A percentile compares a stretch with the other conserved stretches of the same genome.
Evolutionary conservation across 208 protist species (phyloP).

Genomic region (Acanthamoeba castellanii): DNA sequence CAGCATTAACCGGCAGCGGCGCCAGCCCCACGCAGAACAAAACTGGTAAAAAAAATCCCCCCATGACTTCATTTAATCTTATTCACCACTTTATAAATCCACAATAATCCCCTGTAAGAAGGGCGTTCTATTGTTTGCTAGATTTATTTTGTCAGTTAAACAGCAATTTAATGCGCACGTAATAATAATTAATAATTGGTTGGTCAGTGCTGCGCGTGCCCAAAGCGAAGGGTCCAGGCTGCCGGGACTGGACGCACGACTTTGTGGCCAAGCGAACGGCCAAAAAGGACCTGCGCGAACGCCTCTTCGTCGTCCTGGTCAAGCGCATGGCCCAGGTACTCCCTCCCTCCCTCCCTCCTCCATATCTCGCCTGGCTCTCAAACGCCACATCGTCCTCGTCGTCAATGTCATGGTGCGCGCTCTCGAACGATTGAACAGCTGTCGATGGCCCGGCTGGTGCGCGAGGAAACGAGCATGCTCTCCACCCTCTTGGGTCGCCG

Average conservation of each 20-base stretch:
- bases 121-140: too few relatives aligned
- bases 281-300: slow-evolving; percentile 59
- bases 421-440: background rate
- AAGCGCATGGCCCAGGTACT: slow-evolving; percentile 59
- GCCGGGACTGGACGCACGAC: background rate
- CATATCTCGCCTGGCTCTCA: background rate
- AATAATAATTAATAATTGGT: too few relatives aligned
- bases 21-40: too few relatives aligned
- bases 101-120: too few relatives aligned
- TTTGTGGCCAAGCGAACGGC: slow-evolving; percentile 12
- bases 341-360: background rate
- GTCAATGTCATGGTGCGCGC: too few relatives aligned
- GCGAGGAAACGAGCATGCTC: slow-evolving; percentile 28
- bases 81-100: too few relatives aligned
- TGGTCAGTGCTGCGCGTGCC: background rate
- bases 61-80: too few relatives aligned
- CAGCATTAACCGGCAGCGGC: too few relatives aligned
- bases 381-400: too few relatives aligned
- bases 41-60: too few relatives aligned
- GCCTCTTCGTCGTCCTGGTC: slow-evolving; percentile 60
- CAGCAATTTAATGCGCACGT: too few relatives aligned
- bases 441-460: slow-evolving; percentile 39
- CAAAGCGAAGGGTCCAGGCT: background rate
- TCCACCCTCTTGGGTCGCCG: background rate
- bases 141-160: too few relatives aligned